phyloP scores from a whole-genome alignment of 306 rosid genomes.

The Quillaja saponaria region DNA sequence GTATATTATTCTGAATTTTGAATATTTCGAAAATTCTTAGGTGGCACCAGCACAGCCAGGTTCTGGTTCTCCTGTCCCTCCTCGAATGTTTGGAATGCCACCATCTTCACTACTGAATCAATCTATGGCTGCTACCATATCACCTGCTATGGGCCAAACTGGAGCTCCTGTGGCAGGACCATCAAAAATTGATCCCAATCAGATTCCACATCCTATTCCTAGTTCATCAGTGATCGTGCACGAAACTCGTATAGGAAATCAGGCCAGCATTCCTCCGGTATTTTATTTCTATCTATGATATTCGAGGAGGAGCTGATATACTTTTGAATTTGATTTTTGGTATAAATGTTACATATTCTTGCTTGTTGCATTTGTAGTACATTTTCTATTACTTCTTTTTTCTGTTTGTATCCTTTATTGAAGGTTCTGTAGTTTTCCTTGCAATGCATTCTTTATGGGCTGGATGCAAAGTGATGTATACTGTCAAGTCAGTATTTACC shows the following conservation, averaged over 20 bases:
- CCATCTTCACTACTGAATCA: constrained; percentile 79
- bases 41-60: constrained; percentile 59
- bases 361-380: no score
- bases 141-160: constrained; percentile 79
- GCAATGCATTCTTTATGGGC: constrained; percentile 9
- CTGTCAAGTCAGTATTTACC: no score
- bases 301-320: background rate
- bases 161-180: constrained; percentile 86
- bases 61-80: constrained; percentile 67
- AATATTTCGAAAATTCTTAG: constrained; percentile 45
- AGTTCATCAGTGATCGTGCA: constrained; percentile 72
- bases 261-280: constrained; percentile 97
- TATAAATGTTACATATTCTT: constrained; percentile 25
- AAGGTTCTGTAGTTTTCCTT: constrained; percentile 14
- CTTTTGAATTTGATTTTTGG: constrained; percentile 24
- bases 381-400: constrained; percentile 5
- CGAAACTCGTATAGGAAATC: constrained; percentile 90
- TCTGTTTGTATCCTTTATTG: constrained; percentile 8
- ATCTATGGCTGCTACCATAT: constrained; percentile 82
- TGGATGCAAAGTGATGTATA: constrained; percentile 30
- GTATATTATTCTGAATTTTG: no score
- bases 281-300: constrained; percentile 16
- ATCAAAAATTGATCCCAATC: constrained; percentile 94
- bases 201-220: constrained; percentile 92
- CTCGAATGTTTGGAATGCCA: constrained; percentile 93